Conservation (phyloP, 1,139 yeast species). For the Lodderomyces theae region DNA sequence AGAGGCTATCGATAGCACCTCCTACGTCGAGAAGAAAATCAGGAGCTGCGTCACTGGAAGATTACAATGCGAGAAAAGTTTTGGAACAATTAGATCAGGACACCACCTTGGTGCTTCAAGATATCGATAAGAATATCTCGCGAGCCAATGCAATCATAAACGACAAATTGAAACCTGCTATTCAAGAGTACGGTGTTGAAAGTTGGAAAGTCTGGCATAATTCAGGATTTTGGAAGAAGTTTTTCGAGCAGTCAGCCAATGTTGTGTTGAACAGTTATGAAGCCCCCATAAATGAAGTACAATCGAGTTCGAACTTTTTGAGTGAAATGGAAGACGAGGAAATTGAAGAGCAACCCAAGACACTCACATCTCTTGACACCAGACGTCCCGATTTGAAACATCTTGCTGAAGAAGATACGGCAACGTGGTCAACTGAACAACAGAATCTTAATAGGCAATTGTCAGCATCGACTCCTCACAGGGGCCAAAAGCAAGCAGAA, state of each 20-base stretch:
- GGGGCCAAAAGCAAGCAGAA: constrained; percentile 9
- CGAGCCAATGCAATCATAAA: constrained; percentile 62
- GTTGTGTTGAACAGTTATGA: constrained; percentile 61
- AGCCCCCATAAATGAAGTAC: constrained; percentile 32
- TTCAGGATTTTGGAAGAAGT: constrained; percentile 70
- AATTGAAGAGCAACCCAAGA: constrained; percentile 5
- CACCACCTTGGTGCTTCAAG: constrained; percentile 74
- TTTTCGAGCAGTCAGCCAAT: constrained; percentile 73
- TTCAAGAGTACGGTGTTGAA: constrained; percentile 55
- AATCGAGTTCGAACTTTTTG: constrained; percentile 18
- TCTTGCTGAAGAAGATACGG: constrained; percentile 30
- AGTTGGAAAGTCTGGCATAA: constrained; percentile 58
- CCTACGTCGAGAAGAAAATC: constrained; percentile 38
- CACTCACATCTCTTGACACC: constrained; percentile 12
- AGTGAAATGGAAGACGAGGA: constrained; percentile 14
- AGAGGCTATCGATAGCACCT: constrained; percentile 41
- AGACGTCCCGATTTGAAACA: constrained; percentile 25
- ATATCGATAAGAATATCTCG: constrained; percentile 70
- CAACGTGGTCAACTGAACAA: constrained; percentile 41
- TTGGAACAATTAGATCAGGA: constrained; percentile 77
- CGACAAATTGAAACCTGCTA: constrained; percentile 59
- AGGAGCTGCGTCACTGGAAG: constrained; percentile 16
- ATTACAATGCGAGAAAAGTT: constrained; percentile 45
- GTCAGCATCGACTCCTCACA: constrained; percentile 39
- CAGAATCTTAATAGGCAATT: constrained; percentile 19